phyloP scores from a whole-genome alignment of 2,329 filamentous ascomycete species.

The Stemphylium lycopersici region DNA sequence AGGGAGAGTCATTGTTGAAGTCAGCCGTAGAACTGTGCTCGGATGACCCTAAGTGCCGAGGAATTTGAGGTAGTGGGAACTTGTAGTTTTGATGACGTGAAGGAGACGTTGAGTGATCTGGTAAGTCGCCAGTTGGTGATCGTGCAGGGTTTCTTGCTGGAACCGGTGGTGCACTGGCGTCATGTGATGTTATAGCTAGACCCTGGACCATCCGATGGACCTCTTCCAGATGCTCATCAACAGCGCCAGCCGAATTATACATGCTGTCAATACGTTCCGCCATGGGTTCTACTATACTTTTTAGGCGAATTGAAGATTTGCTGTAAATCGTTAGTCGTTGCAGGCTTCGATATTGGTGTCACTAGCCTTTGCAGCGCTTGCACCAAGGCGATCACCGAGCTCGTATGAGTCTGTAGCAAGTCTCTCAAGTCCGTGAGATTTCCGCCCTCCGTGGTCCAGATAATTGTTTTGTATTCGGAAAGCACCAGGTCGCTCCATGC shows the following conservation, averaged over 20 bases:
- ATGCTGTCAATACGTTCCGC: constrained; percentile 43
- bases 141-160: constrained; percentile 25
- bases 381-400: constrained; percentile 48
- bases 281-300: constrained; percentile 39
- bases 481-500: constrained; percentile 54
- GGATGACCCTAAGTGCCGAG: constrained; percentile 7
- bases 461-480: constrained; percentile 51
- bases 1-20: neutral
- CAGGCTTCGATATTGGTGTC: neutral
- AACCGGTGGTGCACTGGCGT: constrained; percentile 15
- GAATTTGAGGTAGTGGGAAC: constrained; percentile 7
- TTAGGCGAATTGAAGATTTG: constrained; percentile 42
- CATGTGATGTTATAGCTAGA: constrained; percentile 26
- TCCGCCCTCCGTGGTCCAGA: constrained; percentile 55
- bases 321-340: constrained; percentile 30
- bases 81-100: constrained; percentile 9
- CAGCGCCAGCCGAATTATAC: constrained; percentile 27
- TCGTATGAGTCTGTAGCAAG: constrained; percentile 53
- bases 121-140: constrained; percentile 19
- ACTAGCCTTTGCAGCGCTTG: constrained; percentile 52
- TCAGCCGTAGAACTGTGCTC: constrained; percentile 8
- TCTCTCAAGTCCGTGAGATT: constrained; percentile 48
- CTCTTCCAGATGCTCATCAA: constrained; percentile 39
- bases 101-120: neutral
- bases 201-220: constrained; percentile 37